Evolutionary conservation across 1,139 yeast species (phyloP), one percentile per base, ranked within the genome.

Genomic region (Scheffersomyces stambukii): DNA sequence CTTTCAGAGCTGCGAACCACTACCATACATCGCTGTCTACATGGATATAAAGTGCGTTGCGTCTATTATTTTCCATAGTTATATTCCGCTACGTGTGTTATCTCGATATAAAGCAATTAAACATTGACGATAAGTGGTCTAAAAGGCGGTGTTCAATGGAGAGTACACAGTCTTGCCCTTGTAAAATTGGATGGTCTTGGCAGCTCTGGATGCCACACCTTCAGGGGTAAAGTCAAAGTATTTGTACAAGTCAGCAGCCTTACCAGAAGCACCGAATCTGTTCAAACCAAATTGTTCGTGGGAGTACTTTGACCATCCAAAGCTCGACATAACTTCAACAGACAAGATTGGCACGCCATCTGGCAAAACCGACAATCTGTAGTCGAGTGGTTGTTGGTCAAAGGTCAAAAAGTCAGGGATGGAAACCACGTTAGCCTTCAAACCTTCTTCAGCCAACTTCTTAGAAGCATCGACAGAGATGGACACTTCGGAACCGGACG

Each of bases 181-280:
- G 81, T 82, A 91, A 74, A 77, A 88, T 42, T 76, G 75, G 52
- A 83, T 68, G 40, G 91, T 81, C 71, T 81, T 79, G 49, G 69
- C 65, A 43, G 89, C 97, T 65, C 89, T 86, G 53, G 75, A 70
- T 50, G 94, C 91, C 61, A 93, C 74, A 46, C 95, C 96, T 57
- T 86, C 96, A 44, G 93, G 82, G 33, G 95, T 89, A 73, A 93
- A 91, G 44, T 77, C 96, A 49, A 89, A 85, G 71, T 57, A 69
- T 64, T 84, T 77, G 80, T 79, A 93, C 38, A 91, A 75, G 40
- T 83, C 86, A 38, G 68, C 65, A 54, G 82, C 95, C 60, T 86
- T 85, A 60, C 96, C 98, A 40, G 97, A 88, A 43, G 93, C 95
- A 75, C 99, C 99, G 57, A 91, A 93, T 68, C 88, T 78, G 77